Evolutionary conservation across 768 basidiomycete genomes (phyloP).

Genomic region (Naematelia encephala): DNA sequence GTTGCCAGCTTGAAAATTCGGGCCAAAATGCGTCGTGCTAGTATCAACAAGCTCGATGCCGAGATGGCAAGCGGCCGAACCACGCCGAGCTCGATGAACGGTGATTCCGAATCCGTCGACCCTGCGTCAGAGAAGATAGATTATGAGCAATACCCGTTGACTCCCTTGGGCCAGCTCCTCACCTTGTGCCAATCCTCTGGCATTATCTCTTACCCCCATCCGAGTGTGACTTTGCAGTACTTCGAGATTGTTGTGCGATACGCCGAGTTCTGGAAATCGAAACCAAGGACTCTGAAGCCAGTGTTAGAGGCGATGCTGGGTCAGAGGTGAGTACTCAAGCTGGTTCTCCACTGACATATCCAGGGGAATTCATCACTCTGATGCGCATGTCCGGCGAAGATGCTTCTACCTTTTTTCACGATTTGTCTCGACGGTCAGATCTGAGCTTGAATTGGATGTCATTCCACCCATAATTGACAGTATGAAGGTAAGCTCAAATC

Average conservation of each 20-base stretch:
- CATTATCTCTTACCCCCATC: conserved; percentile 76
- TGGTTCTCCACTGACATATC: conserved; percentile 2
- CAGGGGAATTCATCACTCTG: conserved; percentile 82
- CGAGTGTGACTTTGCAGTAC: conserved; percentile 78
- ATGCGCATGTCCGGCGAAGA: conserved; percentile 67
- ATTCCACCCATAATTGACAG: conserved; percentile 64
- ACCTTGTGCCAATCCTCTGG: conserved; percentile 77
- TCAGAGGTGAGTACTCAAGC: conserved; percentile 58
- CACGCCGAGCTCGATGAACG: conserved; percentile 22
- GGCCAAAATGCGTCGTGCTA: conserved; percentile 36
- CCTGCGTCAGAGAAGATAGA: conserved; percentile 35
- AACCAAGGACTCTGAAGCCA: conserved; percentile 81
- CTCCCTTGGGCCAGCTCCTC: conserved; percentile 85
- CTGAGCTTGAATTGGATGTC: conserved; percentile 71
- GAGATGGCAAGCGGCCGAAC: conserved; percentile 27
- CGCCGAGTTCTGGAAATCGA: conserved; percentile 91
- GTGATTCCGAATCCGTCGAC: background rate
- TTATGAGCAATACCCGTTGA: conserved; percentile 65
- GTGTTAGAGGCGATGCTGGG: conserved; percentile 86
- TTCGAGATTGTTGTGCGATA: conserved; percentile 92
- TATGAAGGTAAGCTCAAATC: conserved; percentile 47
- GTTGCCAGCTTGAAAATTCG: conserved; percentile 54
- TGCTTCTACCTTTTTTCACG: conserved; percentile 88
- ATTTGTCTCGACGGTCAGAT: conserved; percentile 78
- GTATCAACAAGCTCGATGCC: conserved; percentile 31